phyloP scores from a whole-genome alignment of 2,329 filamentous ascomycete species.

The Cordyceps fumosorosea region DNA sequence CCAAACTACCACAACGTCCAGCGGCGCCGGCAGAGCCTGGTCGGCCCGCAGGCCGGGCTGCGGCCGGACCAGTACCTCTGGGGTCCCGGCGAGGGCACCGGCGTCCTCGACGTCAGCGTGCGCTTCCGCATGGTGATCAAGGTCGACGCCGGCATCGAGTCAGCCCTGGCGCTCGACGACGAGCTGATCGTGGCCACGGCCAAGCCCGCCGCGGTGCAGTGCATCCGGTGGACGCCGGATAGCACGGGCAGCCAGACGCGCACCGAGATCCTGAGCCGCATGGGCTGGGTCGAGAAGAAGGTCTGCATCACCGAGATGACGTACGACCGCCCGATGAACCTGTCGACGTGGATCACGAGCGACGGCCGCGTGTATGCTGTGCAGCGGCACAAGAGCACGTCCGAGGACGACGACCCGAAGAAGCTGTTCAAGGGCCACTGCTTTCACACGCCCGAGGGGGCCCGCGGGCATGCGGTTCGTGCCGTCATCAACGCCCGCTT shows the following conservation, averaged over 20 bases:
- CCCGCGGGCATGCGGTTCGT: slow-evolving; percentile 57
- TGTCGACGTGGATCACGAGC: slow-evolving; percentile 85
- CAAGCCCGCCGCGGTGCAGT: slow-evolving; percentile 92
- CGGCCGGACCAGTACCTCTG: slow-evolving; percentile 58
- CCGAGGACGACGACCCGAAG: slow-evolving; percentile 44
- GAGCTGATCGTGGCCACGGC: slow-evolving; percentile 87
- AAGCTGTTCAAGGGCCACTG: slow-evolving; percentile 84
- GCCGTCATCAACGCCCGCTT: slow-evolving; percentile 91
- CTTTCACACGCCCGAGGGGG: slow-evolving; percentile 67
- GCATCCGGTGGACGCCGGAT: slow-evolving; percentile 90
- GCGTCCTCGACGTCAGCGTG: slow-evolving; percentile 79
- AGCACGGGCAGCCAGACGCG: slow-evolving; percentile 75
- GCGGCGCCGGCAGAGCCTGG: slow-evolving; percentile 54
- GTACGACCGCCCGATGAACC: slow-evolving; percentile 91
- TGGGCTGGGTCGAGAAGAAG: slow-evolving; percentile 79
- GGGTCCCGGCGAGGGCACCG: slow-evolving; percentile 74
- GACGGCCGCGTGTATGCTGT: slow-evolving; percentile 89
- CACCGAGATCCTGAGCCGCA: slow-evolving; percentile 82
- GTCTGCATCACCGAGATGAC: slow-evolving; percentile 75
- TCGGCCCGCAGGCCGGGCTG: slow-evolving; percentile 47
- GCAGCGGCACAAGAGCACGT: slow-evolving; percentile 55
- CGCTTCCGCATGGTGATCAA: slow-evolving; percentile 97
- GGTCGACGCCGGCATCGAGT: slow-evolving; percentile 89
- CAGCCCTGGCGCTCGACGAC: slow-evolving; percentile 81
- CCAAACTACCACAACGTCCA: slow-evolving; percentile 59